Conservation (phyloP, 257 asterid species). For the Solanum sejunctum region DNA sequence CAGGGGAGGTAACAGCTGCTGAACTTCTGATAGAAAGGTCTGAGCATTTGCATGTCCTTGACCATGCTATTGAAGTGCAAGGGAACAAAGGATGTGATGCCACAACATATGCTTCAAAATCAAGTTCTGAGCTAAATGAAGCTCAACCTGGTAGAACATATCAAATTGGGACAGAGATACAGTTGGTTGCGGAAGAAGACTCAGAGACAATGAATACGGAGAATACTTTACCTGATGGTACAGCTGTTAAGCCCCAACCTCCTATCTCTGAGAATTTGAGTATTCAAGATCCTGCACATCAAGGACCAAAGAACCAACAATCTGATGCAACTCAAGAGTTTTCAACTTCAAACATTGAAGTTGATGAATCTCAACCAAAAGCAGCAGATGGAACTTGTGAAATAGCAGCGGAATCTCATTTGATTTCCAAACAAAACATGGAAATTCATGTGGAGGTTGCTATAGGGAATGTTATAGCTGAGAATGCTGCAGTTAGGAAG, state of each 20-base stretch:
- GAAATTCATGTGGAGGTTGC: not conserved
- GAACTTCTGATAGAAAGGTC: not conserved
- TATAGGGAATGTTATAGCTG: not conserved
- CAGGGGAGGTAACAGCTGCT: not conserved
- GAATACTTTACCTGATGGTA: not conserved
- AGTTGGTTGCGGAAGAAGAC: not conserved
- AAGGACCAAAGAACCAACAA: not conserved
- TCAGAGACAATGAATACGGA: not conserved
- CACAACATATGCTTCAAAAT: not conserved
- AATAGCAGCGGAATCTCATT: not conserved
- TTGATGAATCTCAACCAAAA: not conserved
- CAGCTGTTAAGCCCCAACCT: not conserved
- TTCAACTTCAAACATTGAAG: not conserved
- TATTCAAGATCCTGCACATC: not conserved
- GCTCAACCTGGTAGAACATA: not conserved
- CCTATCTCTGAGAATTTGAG: not conserved
- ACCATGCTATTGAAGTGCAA: not conserved
- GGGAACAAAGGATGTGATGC: not conserved
- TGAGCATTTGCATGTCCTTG: not conserved
- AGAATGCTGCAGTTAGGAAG: not conserved
- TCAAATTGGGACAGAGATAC: not conserved
- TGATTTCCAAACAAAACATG: not conserved
- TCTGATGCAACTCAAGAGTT: not conserved
- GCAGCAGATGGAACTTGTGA: not conserved
- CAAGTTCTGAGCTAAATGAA: slow-evolving; percentile 7